Percentiles rank a stretch among this genome's conserved stretches.
Conservation (phyloP, 768 basidiomycete genomes). For the Mycena albidolilacea region DNA sequence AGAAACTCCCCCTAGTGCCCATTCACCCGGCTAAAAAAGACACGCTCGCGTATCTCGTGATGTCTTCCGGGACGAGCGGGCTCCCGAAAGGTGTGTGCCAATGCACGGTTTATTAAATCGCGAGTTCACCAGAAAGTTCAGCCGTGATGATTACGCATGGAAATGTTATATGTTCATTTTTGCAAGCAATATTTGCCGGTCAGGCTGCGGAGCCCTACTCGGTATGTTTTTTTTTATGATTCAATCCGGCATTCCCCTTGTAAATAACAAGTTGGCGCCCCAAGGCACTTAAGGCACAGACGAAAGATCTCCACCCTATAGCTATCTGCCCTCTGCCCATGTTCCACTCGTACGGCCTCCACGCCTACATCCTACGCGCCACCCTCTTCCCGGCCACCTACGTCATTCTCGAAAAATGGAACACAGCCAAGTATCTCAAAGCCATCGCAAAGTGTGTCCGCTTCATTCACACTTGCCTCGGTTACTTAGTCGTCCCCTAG, state of each 20-base stretch:
- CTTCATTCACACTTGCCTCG: neutral
- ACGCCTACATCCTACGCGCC: conserved; percentile 63
- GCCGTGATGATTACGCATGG: conserved; percentile 83
- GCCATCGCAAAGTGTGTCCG: conserved; percentile 71
- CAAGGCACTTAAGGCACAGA: neutral
- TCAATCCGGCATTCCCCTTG: neutral
- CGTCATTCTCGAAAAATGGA: conserved; percentile 74
- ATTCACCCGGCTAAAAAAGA: conserved; percentile 63
- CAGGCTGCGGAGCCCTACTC: conserved; percentile 51
- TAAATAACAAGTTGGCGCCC: neutral
- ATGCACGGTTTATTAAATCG: neutral
- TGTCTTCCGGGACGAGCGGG: conserved; percentile 86
- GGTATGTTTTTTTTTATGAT: conserved; percentile 50
- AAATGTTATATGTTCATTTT: conserved; percentile 65
- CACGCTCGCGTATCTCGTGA: conserved; percentile 78
- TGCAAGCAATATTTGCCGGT: conserved; percentile 53
- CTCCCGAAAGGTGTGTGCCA: conserved; percentile 73
- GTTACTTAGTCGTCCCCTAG: conserved; percentile 50
- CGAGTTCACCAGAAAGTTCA: conserved; percentile 42
- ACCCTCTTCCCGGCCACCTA: conserved; percentile 64
- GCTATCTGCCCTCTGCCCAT: conserved; percentile 71
- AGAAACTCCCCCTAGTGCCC: conserved; percentile 56
- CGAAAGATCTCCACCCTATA: conserved; percentile 58
- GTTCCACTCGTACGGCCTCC: conserved; percentile 77
- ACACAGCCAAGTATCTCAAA: conserved; percentile 63